Percentiles rank a stretch among this genome's conserved stretches.
Conservation (phyloP, 2,329 filamentous ascomycete species). For the Metarhizium sp. region DNA sequence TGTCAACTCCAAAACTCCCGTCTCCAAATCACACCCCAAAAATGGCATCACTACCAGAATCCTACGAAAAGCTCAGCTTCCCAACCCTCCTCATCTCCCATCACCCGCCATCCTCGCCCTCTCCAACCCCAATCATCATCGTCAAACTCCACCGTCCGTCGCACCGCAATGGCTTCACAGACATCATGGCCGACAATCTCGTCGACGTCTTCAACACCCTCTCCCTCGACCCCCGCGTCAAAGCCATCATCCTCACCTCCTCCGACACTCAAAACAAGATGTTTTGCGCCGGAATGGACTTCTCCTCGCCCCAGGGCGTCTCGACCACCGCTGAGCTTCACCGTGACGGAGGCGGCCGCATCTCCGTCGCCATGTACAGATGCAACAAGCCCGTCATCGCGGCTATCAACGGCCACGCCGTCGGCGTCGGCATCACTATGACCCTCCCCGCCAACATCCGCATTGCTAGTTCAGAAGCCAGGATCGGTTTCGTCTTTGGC, state of each 20-base stretch:
- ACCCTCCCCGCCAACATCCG: slow-evolving; percentile 45
- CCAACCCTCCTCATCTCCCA: slow-evolving; percentile 38
- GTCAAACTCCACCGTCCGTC: slow-evolving; percentile 55
- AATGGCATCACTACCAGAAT: slow-evolving; percentile 16
- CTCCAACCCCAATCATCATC: slow-evolving; percentile 52
- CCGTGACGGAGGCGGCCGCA: slow-evolving; percentile 43
- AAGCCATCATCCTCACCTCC: slow-evolving; percentile 44
- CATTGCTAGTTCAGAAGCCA: slow-evolving; percentile 46
- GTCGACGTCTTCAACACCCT: slow-evolving; percentile 41
- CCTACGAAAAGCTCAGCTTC: slow-evolving; percentile 32
- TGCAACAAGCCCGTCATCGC: slow-evolving; percentile 51
- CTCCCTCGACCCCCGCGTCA: slow-evolving; percentile 44
- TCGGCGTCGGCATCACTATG: slow-evolving; percentile 54
- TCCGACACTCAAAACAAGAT: slow-evolving; percentile 36
- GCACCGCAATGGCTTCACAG: slow-evolving; percentile 62
- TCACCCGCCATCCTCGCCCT: slow-evolving; percentile 37
- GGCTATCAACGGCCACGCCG: slow-evolving; percentile 49
- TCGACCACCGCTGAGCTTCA: slow-evolving; percentile 21
- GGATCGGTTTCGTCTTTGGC: slow-evolving; percentile 66
- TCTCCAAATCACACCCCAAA: not conserved
- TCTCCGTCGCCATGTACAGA: slow-evolving; percentile 44
- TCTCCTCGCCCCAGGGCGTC: slow-evolving; percentile 25
- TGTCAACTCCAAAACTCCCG: not conserved
- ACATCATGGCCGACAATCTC: slow-evolving; percentile 52
- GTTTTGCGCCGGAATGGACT: slow-evolving; percentile 52